Evolutionary conservation across 1,139 yeast species (phyloP).

Genomic region (Yamadazyma aaseri): DNA sequence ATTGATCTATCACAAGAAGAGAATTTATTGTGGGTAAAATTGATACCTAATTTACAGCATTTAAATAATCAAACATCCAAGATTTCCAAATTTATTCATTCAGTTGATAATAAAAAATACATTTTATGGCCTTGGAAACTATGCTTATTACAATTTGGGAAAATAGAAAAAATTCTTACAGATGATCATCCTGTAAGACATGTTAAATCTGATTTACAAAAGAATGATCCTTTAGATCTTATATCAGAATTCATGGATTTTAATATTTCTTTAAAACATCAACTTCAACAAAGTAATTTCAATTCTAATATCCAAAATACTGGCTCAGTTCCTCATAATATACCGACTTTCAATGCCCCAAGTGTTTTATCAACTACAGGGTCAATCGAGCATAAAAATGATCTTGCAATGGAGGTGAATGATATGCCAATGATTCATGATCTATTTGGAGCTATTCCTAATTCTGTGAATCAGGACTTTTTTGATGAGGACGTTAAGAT

Average conservation of each 20-base stretch:
- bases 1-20: constrained; percentile 27
- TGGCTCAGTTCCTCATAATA: constrained; percentile 8
- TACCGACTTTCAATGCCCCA: constrained; percentile 24
- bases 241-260: constrained; percentile 40
- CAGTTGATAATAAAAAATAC: constrained; percentile 53
- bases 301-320: constrained; percentile 7
- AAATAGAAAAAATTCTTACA: constrained; percentile 16
- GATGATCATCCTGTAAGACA: background rate
- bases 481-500: constrained; percentile 13
- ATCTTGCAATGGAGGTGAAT: constrained; percentile 18
- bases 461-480: constrained; percentile 20
- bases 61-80: constrained; percentile 66
- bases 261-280: constrained; percentile 25
- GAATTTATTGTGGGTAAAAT: constrained; percentile 53
- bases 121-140: constrained; percentile 72
- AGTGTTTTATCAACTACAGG: constrained; percentile 29
- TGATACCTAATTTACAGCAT: constrained; percentile 66
- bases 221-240: constrained; percentile 30
- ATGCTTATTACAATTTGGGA: constrained; percentile 57
- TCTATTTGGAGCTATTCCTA: constrained; percentile 22
- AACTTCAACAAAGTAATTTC: constrained; percentile 9
- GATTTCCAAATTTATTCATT: constrained; percentile 54
- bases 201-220: background rate
- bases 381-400: constrained; percentile 23
- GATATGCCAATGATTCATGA: constrained; percentile 21